Base-by-base conservation (phyloP, 768 basidiomycete species). In the Hysterangium stoloniferum region DNA sequence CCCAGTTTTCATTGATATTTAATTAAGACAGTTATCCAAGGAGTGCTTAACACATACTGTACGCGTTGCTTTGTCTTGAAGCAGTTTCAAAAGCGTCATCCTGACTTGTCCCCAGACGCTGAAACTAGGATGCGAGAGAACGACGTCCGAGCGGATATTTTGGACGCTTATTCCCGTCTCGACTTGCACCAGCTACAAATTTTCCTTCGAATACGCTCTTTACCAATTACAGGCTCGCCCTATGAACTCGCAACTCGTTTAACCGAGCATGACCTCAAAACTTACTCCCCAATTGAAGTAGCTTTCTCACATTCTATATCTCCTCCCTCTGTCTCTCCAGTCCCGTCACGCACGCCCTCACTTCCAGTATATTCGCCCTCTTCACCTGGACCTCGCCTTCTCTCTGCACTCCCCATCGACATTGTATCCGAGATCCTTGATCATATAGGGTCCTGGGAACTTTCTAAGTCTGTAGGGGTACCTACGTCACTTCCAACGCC, bases 361-460 rank as follows among this genome's bases (percentile, higher is more conserved):
- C 38, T 32, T 54, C 19, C n/a, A 11, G 17, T 4, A 3, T 20
- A 29, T 9, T 11, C 29, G 7, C 17, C 29, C 12, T n/a, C 27
- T 9, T 33, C 52, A 1, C 45, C 47, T 11, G 20, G 48, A 17
- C 37, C 45, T 19, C 29, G 40, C 20, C 40, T 51, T n/a, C 24
- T 33, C 5, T 78, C 78, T 28, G 81, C 84, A 62, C 74, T 91
- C 29, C 87, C 87, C 0, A 71, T 82, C 48, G 88, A 91, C 62
- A 75, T 91, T 34, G 64, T 90, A 24, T 81, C 83, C 8, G 77
- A 84, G 44, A 87, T 90, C 53, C 64, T 90, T 65, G 84, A 90
- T 52, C 77, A 84, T 56, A 64, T 88, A 7, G 86, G 83, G 12
- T 83, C 89, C 62, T 94, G 89, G 87, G 85, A 91, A 58, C 79